Evolutionary conservation across 495 filamentous ascomycete species (phyloP).

Genomic region (Aspergillus sclerotioniger): DNA sequence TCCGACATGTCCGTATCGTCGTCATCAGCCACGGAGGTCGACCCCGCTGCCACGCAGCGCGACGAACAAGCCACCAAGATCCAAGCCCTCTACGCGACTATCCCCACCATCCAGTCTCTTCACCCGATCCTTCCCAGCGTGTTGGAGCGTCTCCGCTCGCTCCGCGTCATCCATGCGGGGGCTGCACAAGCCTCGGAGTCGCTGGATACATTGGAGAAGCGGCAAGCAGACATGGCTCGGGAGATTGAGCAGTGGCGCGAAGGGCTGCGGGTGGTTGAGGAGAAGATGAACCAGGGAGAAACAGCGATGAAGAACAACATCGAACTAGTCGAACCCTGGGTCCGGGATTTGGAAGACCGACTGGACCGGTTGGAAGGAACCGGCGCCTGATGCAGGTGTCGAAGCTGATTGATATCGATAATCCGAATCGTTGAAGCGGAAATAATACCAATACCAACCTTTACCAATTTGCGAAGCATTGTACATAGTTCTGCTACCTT

Average conservation of each 20-base stretch:
- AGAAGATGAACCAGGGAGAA: conserved; percentile 65
- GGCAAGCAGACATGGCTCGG: conserved; percentile 75
- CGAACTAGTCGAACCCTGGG: conserved; percentile 80
- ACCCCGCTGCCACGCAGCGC: conserved; percentile 31
- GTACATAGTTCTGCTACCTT: too few relatives aligned
- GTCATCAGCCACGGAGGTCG: conserved; percentile 48
- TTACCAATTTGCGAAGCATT: too few relatives aligned
- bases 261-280: conserved; percentile 75
- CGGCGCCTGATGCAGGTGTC: conserved; percentile 12
- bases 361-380: conserved; percentile 52
- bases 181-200: conserved; percentile 82
- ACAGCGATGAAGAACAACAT: conserved; percentile 72
- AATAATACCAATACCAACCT: too few relatives aligned
- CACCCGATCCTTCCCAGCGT: conserved; percentile 81
- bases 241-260: conserved; percentile 88
- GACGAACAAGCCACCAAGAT: conserved; percentile 79
- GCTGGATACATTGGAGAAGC: conserved; percentile 70
- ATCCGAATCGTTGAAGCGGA: neutral
- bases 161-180: conserved; percentile 81
- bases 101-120: conserved; percentile 85
- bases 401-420: neutral
- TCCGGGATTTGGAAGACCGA: conserved; percentile 79
- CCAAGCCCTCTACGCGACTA: conserved; percentile 84
- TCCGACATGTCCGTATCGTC: conserved; percentile 48
- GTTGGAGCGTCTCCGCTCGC: conserved; percentile 78